Evolutionary conservation across 2,329 filamentous ascomycete genomes (phyloP).

Genomic region (Didymella pomorum): DNA sequence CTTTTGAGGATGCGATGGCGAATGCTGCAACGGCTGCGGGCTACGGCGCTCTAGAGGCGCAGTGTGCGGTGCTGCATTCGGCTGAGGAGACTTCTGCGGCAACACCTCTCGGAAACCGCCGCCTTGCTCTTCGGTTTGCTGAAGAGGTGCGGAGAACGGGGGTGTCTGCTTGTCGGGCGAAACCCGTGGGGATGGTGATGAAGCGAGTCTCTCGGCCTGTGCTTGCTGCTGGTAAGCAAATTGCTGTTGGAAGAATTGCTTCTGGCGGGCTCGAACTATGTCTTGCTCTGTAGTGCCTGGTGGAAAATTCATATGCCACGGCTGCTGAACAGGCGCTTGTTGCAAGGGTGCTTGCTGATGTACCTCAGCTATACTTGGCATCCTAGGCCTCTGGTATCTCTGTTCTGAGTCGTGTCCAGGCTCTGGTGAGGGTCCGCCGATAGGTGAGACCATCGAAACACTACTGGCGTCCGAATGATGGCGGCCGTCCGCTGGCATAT

Average conservation of each 20-base stretch:
- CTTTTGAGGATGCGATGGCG: slow-evolving; percentile 33
- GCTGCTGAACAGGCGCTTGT: slow-evolving; percentile 33
- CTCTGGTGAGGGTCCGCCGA: slow-evolving; percentile 35
- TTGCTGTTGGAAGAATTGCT: slow-evolving; percentile 47
- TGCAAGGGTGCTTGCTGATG: slow-evolving; percentile 25
- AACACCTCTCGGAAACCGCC: slow-evolving; percentile 48
- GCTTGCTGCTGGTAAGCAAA: slow-evolving; percentile 44
- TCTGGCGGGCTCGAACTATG: slow-evolving; percentile 47
- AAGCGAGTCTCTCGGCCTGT: slow-evolving; percentile 40
- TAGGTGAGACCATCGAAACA: slow-evolving; percentile 43
- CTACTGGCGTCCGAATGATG: slow-evolving; percentile 41
- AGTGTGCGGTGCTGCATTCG: slow-evolving; percentile 30
- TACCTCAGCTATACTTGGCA: slow-evolving; percentile 49
- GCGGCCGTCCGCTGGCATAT: slow-evolving; percentile 31
- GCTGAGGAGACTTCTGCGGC: slow-evolving; percentile 42
- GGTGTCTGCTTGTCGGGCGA: slow-evolving; percentile 35
- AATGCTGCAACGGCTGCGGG: slow-evolving; percentile 33
- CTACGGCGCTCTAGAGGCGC: slow-evolving; percentile 22
- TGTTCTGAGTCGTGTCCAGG: slow-evolving; percentile 27
- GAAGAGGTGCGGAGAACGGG: slow-evolving; percentile 20
- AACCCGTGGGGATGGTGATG: slow-evolving; percentile 43
- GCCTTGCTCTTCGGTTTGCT: slow-evolving; percentile 26
- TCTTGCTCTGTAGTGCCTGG: slow-evolving; percentile 48
- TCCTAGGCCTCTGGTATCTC: slow-evolving; percentile 38
- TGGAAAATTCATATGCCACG: slow-evolving; percentile 48